Evolutionary conservation across 768 basidiomycete species (phyloP), one percentile per base, ranked within the genome.

Genomic region (Russula griseocarnosa): DNA sequence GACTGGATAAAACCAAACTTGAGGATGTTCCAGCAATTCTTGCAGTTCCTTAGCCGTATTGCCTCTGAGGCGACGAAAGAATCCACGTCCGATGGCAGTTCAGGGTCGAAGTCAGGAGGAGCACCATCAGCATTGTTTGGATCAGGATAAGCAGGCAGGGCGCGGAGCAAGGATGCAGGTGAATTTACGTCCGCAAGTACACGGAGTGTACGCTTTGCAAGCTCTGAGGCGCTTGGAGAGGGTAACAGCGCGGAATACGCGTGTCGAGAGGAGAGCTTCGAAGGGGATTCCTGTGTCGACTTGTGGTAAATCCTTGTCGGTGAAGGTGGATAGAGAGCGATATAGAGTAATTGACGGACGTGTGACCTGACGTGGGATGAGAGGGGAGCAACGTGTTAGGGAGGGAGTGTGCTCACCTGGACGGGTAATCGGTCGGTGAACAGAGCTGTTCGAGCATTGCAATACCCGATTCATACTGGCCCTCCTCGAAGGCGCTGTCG

Each of bases 401-500:
- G n/a, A 54, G 13, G 18, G 13, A 13, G 10, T 13, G 46, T 3
- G 76, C 86, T 71, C 72, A 88, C 89, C 76, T 70, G 13, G 82
- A 81, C 9, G 88, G 88, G 57, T 74, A 83, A 73, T 80, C 79
- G 28, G 79, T 75, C n/a, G 80, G 71, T 0, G 83, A 81, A 52
- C 86, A 83, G 2, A 91, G 73, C 62, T 86, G 84, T 62, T 83
- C 83, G 1, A 92, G 79, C 30, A 82, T 74, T 16, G 78, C 75
- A 32, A 90, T 85, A 8, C 84, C 90, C 6, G 82, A 78, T 68
- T 88, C 85, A 66, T 87, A 89, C 62, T 90, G 87, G 20, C 85
- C 83, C 72, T 92, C 90, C 69, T 92, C 90, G 22, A 91, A 82
- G 63, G 86, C 86, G 58, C 80, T 84, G 70, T 91, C 87, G 22